These are phyloP conservation scores for Sporobolomyces phaffii DNA, from an alignment of 768 basidiomycete species.

Conservation along the genomic window DNA sequence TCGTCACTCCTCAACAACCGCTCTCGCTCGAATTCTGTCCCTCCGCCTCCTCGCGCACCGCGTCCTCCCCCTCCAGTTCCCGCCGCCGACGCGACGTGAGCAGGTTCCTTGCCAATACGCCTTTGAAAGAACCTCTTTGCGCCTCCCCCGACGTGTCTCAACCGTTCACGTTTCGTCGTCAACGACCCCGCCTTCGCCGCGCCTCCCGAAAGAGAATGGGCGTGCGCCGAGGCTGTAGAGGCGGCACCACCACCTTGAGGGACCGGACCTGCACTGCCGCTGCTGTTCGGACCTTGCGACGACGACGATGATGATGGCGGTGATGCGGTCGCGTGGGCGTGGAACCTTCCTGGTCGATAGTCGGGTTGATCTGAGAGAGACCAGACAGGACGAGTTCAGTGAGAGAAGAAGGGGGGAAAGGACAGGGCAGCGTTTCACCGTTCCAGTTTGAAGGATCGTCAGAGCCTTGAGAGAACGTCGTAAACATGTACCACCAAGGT, in stretches of 20 bases:
- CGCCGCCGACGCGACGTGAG: no score
- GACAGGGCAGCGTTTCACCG: slow-evolving; percentile 11
- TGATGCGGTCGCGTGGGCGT: slow-evolving; percentile 18
- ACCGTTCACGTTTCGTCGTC: neutral
- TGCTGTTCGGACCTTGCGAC: neutral
- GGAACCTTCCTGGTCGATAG: slow-evolving; percentile 35
- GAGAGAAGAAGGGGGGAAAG: neutral
- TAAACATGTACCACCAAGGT: slow-evolving; percentile 7
- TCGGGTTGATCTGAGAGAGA: neutral
- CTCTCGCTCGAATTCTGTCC: neutral
- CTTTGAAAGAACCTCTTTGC: neutral
- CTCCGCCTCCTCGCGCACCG: no score
- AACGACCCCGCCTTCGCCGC: no score
- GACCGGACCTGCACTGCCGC: no score
- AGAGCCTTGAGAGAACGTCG: slow-evolving; percentile 20
- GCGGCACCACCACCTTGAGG: no score
- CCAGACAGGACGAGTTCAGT: no score
- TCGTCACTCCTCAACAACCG: neutral
- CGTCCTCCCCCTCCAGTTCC: no score
- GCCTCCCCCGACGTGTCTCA: neutral
- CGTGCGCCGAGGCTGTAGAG: no score
- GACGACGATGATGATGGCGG: neutral
- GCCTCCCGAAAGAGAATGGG: no score
- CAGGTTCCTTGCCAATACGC: neutral
- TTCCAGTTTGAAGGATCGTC: slow-evolving; percentile 12